These are phyloP conservation scores for Pleurotus tuoliensis DNA, from an alignment of 768 basidiomycete genomes.

Conservation along the genomic window DNA sequence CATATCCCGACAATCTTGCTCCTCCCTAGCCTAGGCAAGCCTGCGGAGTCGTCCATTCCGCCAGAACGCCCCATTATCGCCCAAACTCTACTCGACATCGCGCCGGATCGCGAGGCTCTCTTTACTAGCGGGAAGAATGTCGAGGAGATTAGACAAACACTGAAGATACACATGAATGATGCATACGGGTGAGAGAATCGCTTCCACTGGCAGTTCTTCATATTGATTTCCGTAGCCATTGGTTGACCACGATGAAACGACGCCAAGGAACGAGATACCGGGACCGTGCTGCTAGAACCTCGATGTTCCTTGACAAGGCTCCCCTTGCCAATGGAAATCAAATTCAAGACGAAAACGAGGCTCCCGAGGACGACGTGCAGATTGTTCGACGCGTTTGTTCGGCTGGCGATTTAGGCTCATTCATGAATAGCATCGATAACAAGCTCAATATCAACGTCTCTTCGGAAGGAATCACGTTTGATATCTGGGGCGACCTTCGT, in stretches of 20 bases:
- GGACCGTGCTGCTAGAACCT: slow-evolving; percentile 22
- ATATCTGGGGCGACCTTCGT: slow-evolving; percentile 19
- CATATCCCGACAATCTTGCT: slow-evolving; percentile 18
- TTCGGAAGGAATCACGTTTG: slow-evolving; percentile 12
- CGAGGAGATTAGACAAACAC: slow-evolving; percentile 24
- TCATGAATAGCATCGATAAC: slow-evolving; percentile 13
- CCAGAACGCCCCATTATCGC: slow-evolving; percentile 27
- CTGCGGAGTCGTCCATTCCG: slow-evolving; percentile 10
- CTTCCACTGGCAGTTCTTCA: background rate
- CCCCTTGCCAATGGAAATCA: background rate
- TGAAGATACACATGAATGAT: slow-evolving; percentile 24
- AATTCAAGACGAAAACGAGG: slow-evolving; percentile 7
- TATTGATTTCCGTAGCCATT: slow-evolving; percentile 20
- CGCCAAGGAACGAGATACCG: slow-evolving; percentile 19
- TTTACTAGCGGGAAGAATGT: slow-evolving; percentile 20
- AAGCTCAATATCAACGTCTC: slow-evolving; percentile 9
- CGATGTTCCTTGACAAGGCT: slow-evolving; percentile 17
- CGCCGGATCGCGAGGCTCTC: slow-evolving; percentile 32
- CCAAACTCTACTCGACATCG: slow-evolving; percentile 22
- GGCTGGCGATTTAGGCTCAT: slow-evolving; percentile 17
- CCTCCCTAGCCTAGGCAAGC: slow-evolving; percentile 10
- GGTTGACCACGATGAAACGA: slow-evolving; percentile 25
- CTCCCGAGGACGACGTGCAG: slow-evolving; percentile 10
- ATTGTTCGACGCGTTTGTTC: slow-evolving; percentile 24
- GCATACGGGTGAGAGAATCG: slow-evolving; percentile 16